Percentiles rank a stretch among this genome's conserved stretches.
These are phyloP conservation scores for Neopestalotiopsis sp. DNA, from an alignment of 2,329 filamentous ascomycete genomes.

Conservation along the genomic window DNA sequence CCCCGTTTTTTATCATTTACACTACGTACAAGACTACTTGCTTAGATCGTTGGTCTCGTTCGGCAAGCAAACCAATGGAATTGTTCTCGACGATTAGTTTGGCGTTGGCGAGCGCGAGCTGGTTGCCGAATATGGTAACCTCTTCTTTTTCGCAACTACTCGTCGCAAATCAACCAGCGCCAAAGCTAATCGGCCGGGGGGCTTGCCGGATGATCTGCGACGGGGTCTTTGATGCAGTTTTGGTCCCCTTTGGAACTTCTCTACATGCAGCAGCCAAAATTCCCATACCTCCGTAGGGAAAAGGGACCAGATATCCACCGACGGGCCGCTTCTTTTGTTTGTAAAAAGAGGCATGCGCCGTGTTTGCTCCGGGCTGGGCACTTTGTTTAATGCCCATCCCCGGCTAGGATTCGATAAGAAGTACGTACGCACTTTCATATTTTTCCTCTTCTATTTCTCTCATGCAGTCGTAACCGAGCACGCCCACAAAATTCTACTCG, in stretches of 20 bases:
- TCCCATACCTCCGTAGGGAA: neutral
- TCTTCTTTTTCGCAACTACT: neutral
- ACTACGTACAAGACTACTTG: neutral
- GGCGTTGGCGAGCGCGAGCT: neutral
- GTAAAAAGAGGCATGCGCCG: neutral
- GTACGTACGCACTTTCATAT: neutral
- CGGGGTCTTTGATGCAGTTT: neutral
- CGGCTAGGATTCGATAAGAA: neutral
- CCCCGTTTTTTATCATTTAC: too few species aligned
- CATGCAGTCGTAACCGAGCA: neutral
- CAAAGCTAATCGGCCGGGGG: neutral
- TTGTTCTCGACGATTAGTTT: neutral
- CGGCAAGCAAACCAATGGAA: neutral
- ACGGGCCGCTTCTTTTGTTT: neutral
- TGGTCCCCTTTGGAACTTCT: neutral
- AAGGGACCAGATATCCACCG: neutral
- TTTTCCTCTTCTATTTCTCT: neutral
- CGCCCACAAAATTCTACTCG: neutral
- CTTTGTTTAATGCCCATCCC: neutral
- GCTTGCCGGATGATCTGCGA: neutral
- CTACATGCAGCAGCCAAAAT: neutral
- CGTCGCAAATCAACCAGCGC: neutral
- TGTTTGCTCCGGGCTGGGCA: neutral
- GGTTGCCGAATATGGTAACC: conserved; percentile 1
- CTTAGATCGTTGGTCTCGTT: neutral